Conservation (phyloP, 2,329 filamentous ascomycete genomes). For the Penicillium sp. region DNA sequence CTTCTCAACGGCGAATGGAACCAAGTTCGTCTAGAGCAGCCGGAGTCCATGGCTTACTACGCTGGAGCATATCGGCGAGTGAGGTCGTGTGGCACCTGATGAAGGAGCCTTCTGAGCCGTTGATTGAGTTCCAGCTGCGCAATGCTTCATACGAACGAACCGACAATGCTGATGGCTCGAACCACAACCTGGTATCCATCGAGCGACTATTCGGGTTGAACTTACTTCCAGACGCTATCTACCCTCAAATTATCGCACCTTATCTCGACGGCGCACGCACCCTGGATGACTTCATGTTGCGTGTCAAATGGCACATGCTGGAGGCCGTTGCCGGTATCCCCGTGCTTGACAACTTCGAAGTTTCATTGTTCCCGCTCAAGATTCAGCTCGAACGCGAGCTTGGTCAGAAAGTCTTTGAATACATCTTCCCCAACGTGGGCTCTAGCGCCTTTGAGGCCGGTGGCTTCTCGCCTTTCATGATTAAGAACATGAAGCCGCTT, state of each 20-base stretch:
- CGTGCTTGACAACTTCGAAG: constrained; percentile 93
- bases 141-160: constrained; percentile 89
- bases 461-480: constrained; percentile 45
- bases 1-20: constrained; percentile 76
- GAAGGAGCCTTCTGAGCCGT: constrained; percentile 71
- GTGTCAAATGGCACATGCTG: constrained; percentile 95
- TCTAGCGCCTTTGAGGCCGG: constrained; percentile 43
- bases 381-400: constrained; percentile 89
- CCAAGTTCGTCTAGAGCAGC: constrained; percentile 59
- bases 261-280: constrained; percentile 62
- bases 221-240: constrained; percentile 77
- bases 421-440: constrained; percentile 83
- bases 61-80: constrained; percentile 86
- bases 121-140: constrained; percentile 86
- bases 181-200: constrained; percentile 83
- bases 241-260: constrained; percentile 89
- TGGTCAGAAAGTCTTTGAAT: constrained; percentile 87
- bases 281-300: constrained; percentile 68
- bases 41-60: constrained; percentile 71
- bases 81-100: constrained; percentile 98
- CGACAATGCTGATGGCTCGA: constrained; percentile 93
- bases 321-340: constrained; percentile 96
- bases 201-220: constrained; percentile 83
- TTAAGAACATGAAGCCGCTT: constrained; percentile 45
- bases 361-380: constrained; percentile 84